Percentiles rank a stretch among this genome's conserved stretches.
Conservation (phyloP, 108 stramenopile species). For the Cylindrotheca closterium region DNA sequence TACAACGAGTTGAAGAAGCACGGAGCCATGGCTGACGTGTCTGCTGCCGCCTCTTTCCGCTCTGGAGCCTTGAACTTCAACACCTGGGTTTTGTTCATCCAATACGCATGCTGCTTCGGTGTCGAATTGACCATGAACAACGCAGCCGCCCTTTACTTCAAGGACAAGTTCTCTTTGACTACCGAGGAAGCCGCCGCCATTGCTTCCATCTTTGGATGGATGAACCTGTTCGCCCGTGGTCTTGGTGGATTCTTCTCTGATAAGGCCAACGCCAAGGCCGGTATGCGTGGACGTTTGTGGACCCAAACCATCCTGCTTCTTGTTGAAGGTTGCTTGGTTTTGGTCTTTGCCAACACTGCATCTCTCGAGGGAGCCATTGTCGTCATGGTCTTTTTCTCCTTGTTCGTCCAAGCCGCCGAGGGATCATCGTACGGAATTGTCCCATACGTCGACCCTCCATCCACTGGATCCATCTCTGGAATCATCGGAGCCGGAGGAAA, state of each 20-base stretch:
- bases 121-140: slow-evolving; percentile 92
- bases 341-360: slow-evolving; percentile 60
- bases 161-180: slow-evolving; percentile 56
- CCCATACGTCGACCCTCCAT: slow-evolving; percentile 75
- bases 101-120: slow-evolving; percentile 91
- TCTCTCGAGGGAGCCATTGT: slow-evolving; percentile 54
- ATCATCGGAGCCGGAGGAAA: slow-evolving; percentile 83
- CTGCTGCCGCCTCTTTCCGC: slow-evolving; percentile 67
- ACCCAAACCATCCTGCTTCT: slow-evolving; percentile 50
- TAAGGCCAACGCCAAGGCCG: slow-evolving; percentile 35
- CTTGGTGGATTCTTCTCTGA: slow-evolving; percentile 56
- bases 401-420: slow-evolving; percentile 78
- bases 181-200: slow-evolving; percentile 71
- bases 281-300: slow-evolving; percentile 66
- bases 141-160: slow-evolving; percentile 79
- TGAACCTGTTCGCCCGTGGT: slow-evolving; percentile 74
- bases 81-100: slow-evolving; percentile 84
- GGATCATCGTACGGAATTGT: slow-evolving; percentile 81
- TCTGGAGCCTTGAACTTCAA: slow-evolving; percentile 74
- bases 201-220: slow-evolving; percentile 80
- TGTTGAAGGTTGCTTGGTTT: slow-evolving; percentile 59
- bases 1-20: slow-evolving; percentile 73
- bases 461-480: slow-evolving; percentile 75
- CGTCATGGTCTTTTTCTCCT: slow-evolving; percentile 69
- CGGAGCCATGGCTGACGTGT: slow-evolving; percentile 74